Evolutionary conservation across 352 stramenopile genomes (phyloP), one percentile per base, ranked within the genome.

Genomic region (Aphanomyces cochlioides): DNA sequence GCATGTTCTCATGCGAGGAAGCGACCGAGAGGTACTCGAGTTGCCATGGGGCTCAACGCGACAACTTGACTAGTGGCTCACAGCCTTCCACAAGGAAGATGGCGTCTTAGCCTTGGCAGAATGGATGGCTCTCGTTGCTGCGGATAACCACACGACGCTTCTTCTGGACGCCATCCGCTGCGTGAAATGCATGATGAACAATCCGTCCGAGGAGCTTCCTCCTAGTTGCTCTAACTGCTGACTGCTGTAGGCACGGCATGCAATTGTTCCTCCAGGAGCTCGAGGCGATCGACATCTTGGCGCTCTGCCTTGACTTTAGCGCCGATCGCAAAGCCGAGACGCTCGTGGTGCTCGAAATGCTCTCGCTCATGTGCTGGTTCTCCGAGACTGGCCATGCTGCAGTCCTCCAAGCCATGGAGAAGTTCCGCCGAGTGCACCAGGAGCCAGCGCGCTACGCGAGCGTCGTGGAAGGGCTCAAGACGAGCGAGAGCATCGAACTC

Each of bases 341-440:
- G 13, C 40, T 69, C 63, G 59, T 69, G 34, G 36, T 56, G 17
- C 47, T 69, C 34, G 63, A 69, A 37, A 69, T 69, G 53, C 63
- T 69, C 19, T 69, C 63, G 47, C 47, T 69, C 63, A 60, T 57
- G 28, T 69, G 63, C 43, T 69, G 63, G 63, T 69, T 63, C 63
- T 69, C 63, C 4, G 53, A 60, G 37, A 45, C 38, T 3, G 63
- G 63, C 3, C 63, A 69, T 21, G 41, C 10, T 7, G 43, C 47
- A 0, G 63, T 69, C 5, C 41, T 69, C 34, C 13, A 47, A 4
- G 63, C 63, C 0, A 69, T 69, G 63, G 63, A 69, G n/a, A 17
- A 39, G 63, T 50, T 58, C 38, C 63, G 63, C 15, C 63, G 63
- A 10, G 39, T 17, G 8, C 28, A 69, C 37, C 36, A 61, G 15